phyloP scores from a whole-genome alignment of 257 asterid species.

The Gentiana macrophylla region DNA sequence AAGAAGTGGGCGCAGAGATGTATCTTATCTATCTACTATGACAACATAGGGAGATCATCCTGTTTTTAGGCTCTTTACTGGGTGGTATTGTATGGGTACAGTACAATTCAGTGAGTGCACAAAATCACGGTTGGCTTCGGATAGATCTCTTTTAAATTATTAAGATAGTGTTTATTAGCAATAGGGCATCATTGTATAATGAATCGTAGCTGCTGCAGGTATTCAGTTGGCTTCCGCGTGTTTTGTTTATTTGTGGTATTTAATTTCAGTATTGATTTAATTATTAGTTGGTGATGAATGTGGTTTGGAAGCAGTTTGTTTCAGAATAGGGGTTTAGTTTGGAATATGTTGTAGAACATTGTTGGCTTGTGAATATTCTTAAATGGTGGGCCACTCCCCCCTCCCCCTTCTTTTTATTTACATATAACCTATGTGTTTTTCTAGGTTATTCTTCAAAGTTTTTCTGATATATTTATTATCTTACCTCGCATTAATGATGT shows the following conservation, averaged over 20 bases:
- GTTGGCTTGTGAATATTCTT: constrained; percentile 21
- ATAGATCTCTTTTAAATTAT: constrained; percentile 3
- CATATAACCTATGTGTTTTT: no score
- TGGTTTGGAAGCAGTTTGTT: constrained; percentile 9
- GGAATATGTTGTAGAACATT: constrained; percentile 1
- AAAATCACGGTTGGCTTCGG: constrained; percentile 3
- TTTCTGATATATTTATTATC: no score
- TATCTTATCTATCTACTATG: no score
- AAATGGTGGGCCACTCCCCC: background rate
- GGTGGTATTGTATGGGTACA: background rate
- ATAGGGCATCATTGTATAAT: constrained; percentile 20
- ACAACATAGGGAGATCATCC: no score
- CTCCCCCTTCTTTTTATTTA: no score
- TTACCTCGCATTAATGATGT: no score
- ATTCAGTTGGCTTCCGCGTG: no score
- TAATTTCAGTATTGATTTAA: background rate
- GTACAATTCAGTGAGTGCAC: constrained; percentile 14
- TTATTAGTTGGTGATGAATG: background rate
- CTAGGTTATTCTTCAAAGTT: no score
- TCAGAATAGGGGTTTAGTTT: constrained; percentile 2
- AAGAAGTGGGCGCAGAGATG: no score
- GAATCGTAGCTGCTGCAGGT: no score
- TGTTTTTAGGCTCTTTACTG: constrained; percentile 5
- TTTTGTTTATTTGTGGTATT: constrained; percentile 4
- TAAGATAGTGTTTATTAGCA: constrained; percentile 3